Base-by-base conservation (phyloP, 2,329 filamentous ascomycete genomes). In the Penicillium sp. region DNA sequence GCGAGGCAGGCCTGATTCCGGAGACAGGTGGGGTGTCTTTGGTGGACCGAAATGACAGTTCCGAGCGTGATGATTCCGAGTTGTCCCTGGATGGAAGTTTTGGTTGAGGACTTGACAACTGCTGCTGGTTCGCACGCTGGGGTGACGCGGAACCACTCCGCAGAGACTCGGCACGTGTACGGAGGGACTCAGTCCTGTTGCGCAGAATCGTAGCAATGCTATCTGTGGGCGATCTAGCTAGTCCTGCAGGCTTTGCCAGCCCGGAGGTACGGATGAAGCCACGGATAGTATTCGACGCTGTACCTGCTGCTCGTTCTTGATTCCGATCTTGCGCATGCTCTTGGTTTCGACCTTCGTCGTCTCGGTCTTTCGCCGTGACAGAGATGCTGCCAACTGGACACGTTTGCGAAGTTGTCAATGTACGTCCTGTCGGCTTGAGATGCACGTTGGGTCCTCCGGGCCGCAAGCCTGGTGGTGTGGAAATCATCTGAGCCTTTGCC, bases 231-330 rank as follows among this genome's bases (percentile, higher is more conserved):
- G 68, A 65, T 46, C 61, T 69, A 6, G 60, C 62, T 25, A 68
- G 61, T 33, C 64, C 68, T 6, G 61, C 60, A n/a, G 67, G 61
- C 44, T 57, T 68, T 50, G 61, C 63, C 46, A 68, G 62, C 37
- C 64, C 69, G 59, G 67, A 61, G 52, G 65, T 73, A 70, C 62
- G 72, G 69, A 69, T 74, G 71, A 64, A 72, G 51, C 71, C 72
- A 73, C 67, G 69, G 56, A 71, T 72, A 60, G 62, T 59, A 44
- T 58, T 58, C 43, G 61, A 26, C 44, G 61, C 37, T 56, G 58
- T 55, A 63, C 54, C 44, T 41, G 42, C 22, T 33, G 47, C 16
- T 51, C 47, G 16, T 50, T 54, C 40, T 53, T 26, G 44, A n/a
- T 7, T 10, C 37, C 19, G 49, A 17, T 49, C 44, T 53, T 60